phyloP scores from a whole-genome alignment of 305 asterid species.

The Fraxinus sp. region DNA sequence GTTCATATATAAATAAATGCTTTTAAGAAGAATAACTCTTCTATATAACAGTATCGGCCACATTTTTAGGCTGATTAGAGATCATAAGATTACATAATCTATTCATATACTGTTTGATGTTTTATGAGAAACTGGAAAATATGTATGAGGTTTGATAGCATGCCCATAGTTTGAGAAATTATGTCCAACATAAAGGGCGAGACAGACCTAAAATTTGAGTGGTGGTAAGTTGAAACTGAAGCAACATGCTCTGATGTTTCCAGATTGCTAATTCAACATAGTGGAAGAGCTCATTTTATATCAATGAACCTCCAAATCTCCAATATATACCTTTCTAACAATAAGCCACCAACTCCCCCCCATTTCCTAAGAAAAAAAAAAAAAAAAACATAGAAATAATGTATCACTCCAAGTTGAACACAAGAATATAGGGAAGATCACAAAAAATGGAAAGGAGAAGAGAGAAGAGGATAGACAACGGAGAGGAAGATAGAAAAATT shows the following conservation, averaged over 20 bases:
- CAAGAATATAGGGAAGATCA: background rate
- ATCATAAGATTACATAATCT: background rate
- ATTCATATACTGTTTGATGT: background rate
- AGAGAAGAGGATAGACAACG: background rate
- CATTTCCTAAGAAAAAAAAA: background rate
- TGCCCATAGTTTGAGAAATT: background rate
- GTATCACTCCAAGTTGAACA: background rate
- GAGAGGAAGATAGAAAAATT: background rate
- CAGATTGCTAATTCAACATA: background rate
- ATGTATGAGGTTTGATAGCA: background rate
- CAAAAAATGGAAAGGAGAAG: background rate
- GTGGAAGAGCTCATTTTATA: background rate
- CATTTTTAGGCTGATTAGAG: background rate
- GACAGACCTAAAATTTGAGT: background rate
- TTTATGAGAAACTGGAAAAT: background rate
- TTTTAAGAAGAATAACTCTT: background rate
- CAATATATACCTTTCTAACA: background rate
- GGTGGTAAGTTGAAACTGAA: background rate
- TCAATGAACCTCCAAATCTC: background rate
- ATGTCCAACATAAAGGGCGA: background rate
- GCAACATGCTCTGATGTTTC: background rate
- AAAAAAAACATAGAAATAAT: background rate
- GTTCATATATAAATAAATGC: background rate
- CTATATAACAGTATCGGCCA: background rate
- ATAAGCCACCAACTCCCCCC: background rate